Evolutionary conservation across 495 filamentous ascomycete genomes (phyloP), one percentile per base, ranked within the genome.

Genomic region (Aspergillus taichungensis): DNA sequence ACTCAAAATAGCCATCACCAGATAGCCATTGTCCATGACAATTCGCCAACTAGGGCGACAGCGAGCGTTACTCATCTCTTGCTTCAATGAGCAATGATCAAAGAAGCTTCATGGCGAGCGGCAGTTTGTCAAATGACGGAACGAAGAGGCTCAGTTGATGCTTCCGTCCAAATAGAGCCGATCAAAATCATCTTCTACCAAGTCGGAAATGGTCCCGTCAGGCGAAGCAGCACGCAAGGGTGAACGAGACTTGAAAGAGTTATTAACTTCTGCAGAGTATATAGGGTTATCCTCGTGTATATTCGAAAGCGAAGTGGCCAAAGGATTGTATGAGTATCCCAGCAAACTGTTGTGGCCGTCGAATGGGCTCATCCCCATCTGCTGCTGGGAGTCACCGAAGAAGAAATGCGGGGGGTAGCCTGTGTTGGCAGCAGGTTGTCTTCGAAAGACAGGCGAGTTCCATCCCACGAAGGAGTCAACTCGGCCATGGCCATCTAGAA

Each of bases 291-390:
- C 56, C 28, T 60, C 55, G 1, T 34, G 30, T 30, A 50, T 30
- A 12, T 53, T 56, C 1, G 53, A 29, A 13, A 51, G 41, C n/a
- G 64, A 64, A 37, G 49, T 52, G 34, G 62, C 57, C 30, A 75
- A 51, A 13, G 69, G 69, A 44, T 74, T 75, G 45, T 53, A 55
- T 12, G 53, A 61, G 36, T 60, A 61, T n/a, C 62, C 64, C 37
- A 37, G 35, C 34, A 39, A 30, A 11, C 56, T 63, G 13, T 46
- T 54, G 28, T 54, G 55, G n/a, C 42, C 52, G 9, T 55, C 50
- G 28, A 67, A 57, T 6, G 49, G 50, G 14, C 56, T 60, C 32
- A 68, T 55, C 4, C 64, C 60, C 49, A 61, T 48, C 2, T 56
- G 50, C n/a, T 56, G 50, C n/a, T 52, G 51, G 12, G 53, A 45